phyloP scores from a whole-genome alignment of 2,329 filamentous ascomycete genomes.

The Colletotrichum incanum region DNA sequence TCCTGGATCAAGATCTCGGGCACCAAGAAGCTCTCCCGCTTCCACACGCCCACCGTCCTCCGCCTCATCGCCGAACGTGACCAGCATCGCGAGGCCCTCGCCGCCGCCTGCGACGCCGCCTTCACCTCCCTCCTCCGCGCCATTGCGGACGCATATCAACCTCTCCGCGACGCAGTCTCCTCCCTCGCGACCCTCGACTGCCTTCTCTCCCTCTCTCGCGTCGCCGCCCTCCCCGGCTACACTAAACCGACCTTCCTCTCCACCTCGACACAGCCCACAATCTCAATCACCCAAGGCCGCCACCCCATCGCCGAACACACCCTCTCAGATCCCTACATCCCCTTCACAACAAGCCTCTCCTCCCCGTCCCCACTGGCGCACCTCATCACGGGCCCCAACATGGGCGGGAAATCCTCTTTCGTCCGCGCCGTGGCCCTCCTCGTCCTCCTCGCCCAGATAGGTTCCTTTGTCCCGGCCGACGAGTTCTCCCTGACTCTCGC shows the following conservation, averaged over 20 bases:
- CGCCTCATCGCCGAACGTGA: constrained; percentile 88
- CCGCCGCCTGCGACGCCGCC: constrained; percentile 90
- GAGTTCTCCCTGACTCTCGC: constrained; percentile 83
- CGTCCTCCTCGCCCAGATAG: constrained; percentile 93
- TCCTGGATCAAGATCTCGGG: constrained; percentile 96
- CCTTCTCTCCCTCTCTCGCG: constrained; percentile 86
- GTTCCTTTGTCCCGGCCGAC: constrained; percentile 90
- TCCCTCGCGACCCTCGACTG: constrained; percentile 91
- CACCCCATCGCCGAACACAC: constrained; percentile 98
- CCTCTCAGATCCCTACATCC: constrained; percentile 88
- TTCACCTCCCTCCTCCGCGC: constrained; percentile 80
- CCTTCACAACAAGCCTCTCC: constrained; percentile 85
- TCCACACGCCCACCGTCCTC: constrained; percentile 93
- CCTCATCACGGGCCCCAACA: constrained; percentile 96
- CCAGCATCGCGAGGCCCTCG: constrained; percentile 93
- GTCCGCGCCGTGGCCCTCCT: constrained; percentile 94
- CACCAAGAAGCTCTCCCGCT: constrained; percentile 92
- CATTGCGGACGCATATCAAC: constrained; percentile 85
- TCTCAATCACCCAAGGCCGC: constrained; percentile 82
- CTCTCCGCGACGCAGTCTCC: constrained; percentile 89
- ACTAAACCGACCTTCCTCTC: constrained; percentile 79
- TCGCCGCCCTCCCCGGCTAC: constrained; percentile 91
- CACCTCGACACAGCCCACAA: constrained; percentile 74
- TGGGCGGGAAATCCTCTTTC: constrained; percentile 99
- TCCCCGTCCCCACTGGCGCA: constrained; percentile 79